Conservation (phyloP, 768 basidiomycete genomes). For the Omphalotus guepiniiformis region DNA sequence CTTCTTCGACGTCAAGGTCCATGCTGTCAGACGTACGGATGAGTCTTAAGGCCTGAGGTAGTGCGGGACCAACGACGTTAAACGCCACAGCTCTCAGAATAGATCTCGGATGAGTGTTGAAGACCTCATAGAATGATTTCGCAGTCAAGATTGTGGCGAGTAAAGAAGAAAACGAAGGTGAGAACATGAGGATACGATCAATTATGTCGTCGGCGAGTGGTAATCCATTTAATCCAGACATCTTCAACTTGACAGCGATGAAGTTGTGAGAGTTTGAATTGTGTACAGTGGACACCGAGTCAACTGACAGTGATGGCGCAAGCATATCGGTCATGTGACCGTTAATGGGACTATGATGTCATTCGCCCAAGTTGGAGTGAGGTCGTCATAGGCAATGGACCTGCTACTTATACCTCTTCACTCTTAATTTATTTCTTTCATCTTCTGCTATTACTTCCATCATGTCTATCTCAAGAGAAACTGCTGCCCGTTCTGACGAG, state of each 20-base stretch:
- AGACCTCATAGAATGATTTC: slow-evolving; percentile 27
- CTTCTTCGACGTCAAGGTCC: background rate
- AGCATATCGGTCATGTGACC: too few relatives aligned
- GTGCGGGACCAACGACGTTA: slow-evolving; percentile 24
- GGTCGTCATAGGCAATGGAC: too few relatives aligned
- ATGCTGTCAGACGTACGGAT: slow-evolving; percentile 14
- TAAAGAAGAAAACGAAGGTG: slow-evolving; percentile 26
- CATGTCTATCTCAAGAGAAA: slow-evolving; percentile 3
- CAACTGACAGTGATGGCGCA: too few relatives aligned
- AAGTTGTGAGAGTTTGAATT: too few relatives aligned
- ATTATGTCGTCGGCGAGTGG: slow-evolving; percentile 27
- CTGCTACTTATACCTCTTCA: too few relatives aligned
- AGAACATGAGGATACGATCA: slow-evolving; percentile 22
- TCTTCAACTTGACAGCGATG: too few relatives aligned
- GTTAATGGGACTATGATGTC: too few relatives aligned
- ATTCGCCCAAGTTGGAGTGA: too few relatives aligned
- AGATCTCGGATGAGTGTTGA: slow-evolving; percentile 23
- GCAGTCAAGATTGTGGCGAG: slow-evolving; percentile 17
- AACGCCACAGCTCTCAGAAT: slow-evolving; percentile 25
- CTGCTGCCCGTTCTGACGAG: background rate
- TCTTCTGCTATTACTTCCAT: background rate
- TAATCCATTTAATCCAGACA: slow-evolving; percentile 14
- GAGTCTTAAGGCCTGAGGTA: slow-evolving; percentile 27
- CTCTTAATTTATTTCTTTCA: too few relatives aligned
- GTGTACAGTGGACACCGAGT: too few relatives aligned